A percentile compares a stretch with the other conserved stretches of the same genome.
Conservation (phyloP, 1,284 basidiomycete species). For the Tetrapyrgos nigripes region DNA sequence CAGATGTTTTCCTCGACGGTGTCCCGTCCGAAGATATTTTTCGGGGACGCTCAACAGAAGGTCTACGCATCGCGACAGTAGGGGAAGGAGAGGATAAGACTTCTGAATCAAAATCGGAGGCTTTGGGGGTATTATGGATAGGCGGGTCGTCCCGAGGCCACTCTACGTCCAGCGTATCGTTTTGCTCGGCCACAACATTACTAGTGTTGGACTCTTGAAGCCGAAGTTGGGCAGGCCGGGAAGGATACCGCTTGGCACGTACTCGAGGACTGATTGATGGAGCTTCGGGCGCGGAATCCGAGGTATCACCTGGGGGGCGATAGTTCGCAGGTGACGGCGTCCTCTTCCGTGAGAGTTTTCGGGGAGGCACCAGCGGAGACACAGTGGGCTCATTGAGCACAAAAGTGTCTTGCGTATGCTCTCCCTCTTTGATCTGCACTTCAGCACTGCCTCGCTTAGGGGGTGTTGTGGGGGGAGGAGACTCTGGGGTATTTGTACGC, state of each 20-base stretch:
- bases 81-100: slow-evolving; percentile 35
- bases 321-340: slow-evolving; percentile 38
- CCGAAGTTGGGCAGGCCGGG: slow-evolving; percentile 53
- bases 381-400: slow-evolving; percentile 40
- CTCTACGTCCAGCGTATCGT: slow-evolving; percentile 53
- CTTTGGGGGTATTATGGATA: slow-evolving; percentile 58
- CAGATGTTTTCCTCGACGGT: slow-evolving; percentile 44
- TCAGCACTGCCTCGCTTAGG: slow-evolving; percentile 17
- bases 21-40: slow-evolving; percentile 53
- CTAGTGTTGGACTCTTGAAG: slow-evolving; percentile 39
- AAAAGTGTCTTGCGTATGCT: slow-evolving; percentile 42
- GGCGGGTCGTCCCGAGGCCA: slow-evolving; percentile 60
- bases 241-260: slow-evolving; percentile 55
- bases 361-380: slow-evolving; percentile 36
- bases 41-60: slow-evolving; percentile 44
- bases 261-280: slow-evolving; percentile 49
- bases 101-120: slow-evolving; percentile 50
- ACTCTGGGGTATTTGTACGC: slow-evolving; percentile 6
- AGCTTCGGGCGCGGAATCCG: slow-evolving; percentile 48
- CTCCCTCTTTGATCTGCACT: slow-evolving; percentile 30
- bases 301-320: slow-evolving; percentile 41
- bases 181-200: slow-evolving; percentile 34
- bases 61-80: slow-evolving; percentile 38
- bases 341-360: slow-evolving; percentile 43
- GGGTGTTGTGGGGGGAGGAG: slow-evolving; percentile 10